phyloP scores from a whole-genome alignment of 345 rosid species.

The Eucalyptus tenuipes region DNA sequence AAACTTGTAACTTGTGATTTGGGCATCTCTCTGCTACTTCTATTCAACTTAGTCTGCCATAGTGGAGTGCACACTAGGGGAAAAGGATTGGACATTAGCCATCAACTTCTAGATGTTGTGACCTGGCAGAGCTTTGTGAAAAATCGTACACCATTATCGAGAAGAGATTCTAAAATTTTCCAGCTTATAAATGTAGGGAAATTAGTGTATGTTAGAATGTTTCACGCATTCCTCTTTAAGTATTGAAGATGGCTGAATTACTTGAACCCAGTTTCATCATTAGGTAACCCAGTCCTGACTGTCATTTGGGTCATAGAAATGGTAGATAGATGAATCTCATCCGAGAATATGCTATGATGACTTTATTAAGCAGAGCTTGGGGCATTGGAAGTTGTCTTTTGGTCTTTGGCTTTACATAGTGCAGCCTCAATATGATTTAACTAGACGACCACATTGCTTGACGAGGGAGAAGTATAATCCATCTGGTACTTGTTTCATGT shows the following conservation, averaged over 20 bases:
- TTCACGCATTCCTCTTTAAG: neutral
- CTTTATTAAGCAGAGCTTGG: neutral
- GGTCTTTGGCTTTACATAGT: neutral
- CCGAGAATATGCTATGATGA: neutral
- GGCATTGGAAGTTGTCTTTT: neutral
- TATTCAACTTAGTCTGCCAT: neutral
- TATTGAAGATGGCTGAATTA: neutral
- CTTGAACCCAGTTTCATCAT: neutral
- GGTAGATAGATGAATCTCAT: neutral
- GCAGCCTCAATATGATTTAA: neutral
- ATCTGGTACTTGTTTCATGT: neutral
- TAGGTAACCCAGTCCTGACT: neutral
- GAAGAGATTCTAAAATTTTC: neutral
- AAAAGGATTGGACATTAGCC: neutral
- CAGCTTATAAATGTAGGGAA: neutral
- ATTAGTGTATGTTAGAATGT: neutral
- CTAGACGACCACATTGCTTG: neutral
- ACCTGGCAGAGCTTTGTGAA: neutral
- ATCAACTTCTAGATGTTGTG: neutral
- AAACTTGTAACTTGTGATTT: neutral
- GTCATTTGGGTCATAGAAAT: neutral
- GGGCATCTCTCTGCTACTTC: neutral
- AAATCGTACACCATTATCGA: rapidly evolving
- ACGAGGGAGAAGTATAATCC: neutral
- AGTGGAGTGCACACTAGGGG: neutral